phyloP scores from a whole-genome alignment of 169 alveolate genomes.

The Plasmodium fragile region DNA sequence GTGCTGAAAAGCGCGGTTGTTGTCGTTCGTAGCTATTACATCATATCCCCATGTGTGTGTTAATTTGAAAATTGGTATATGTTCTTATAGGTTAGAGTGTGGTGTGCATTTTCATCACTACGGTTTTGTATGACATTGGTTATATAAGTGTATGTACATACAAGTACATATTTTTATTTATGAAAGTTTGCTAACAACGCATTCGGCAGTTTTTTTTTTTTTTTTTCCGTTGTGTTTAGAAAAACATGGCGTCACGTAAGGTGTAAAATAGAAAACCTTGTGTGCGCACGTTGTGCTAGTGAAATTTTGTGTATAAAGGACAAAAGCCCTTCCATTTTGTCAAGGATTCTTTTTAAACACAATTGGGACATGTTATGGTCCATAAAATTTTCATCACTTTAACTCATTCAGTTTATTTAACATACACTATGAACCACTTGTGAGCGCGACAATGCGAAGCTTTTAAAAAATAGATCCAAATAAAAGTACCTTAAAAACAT shows the following conservation, averaged over 20 bases:
- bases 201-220: background rate
- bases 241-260: background rate
- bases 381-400: background rate
- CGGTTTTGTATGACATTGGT: background rate
- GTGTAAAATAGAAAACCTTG: background rate
- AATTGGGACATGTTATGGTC: background rate
- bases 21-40: background rate
- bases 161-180: background rate
- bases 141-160: background rate
- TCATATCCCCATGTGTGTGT: background rate
- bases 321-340: background rate
- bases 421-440: background rate
- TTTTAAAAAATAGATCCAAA: background rate
- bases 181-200: background rate
- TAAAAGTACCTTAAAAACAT: background rate
- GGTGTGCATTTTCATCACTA: background rate
- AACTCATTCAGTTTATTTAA: background rate
- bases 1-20: background rate
- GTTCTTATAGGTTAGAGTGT: background rate
- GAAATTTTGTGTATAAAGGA: background rate
- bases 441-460: background rate
- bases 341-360: background rate
- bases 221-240: background rate
- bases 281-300: background rate
- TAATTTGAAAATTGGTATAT: background rate